phyloP scores from a whole-genome alignment of 2,329 filamentous ascomycete genomes.

The Cercospora berteroae region DNA sequence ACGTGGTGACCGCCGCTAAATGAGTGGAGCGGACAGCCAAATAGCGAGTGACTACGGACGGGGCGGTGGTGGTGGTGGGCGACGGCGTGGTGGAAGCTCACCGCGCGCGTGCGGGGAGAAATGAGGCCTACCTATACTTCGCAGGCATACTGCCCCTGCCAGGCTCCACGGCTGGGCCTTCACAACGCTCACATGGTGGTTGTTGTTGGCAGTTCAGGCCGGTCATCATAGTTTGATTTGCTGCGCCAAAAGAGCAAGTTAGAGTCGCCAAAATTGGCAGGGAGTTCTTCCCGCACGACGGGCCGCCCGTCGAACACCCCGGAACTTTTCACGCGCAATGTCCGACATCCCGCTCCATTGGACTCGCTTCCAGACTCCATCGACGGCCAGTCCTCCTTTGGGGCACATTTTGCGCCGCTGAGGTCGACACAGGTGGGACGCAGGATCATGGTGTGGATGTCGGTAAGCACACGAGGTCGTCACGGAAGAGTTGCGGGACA shows the following conservation, averaged over 20 bases:
- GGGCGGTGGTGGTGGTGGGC: slow-evolving; percentile 8
- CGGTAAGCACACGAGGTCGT: neutral
- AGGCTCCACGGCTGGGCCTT: slow-evolving; percentile 1
- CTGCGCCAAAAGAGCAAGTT: neutral
- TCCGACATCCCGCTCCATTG: slow-evolving; percentile 9
- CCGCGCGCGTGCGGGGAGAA: slow-evolving; percentile 13
- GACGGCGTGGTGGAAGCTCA: slow-evolving; percentile 5
- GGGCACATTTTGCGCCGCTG: neutral
- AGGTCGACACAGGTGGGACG: neutral
- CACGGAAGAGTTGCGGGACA: neutral
- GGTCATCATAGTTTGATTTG: slow-evolving; percentile 18
- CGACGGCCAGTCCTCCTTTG: neutral
- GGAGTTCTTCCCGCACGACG: neutral
- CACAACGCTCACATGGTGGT: neutral
- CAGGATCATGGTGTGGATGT: neutral
- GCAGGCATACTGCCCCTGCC: slow-evolving; percentile 16
- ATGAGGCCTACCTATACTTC: slow-evolving; percentile 16
- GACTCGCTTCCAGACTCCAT: slow-evolving; percentile 2
- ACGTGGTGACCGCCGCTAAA: slow-evolving; percentile 27
- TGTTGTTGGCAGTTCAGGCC: slow-evolving; percentile 14
- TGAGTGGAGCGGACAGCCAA: slow-evolving; percentile 29
- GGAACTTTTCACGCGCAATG: neutral
- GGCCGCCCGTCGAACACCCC: neutral
- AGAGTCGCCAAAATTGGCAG: slow-evolving; percentile 6
- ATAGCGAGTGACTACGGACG: slow-evolving; percentile 21